Conservation (phyloP, 2,329 filamentous ascomycete species). For the Fusarium austroafricanum region DNA sequence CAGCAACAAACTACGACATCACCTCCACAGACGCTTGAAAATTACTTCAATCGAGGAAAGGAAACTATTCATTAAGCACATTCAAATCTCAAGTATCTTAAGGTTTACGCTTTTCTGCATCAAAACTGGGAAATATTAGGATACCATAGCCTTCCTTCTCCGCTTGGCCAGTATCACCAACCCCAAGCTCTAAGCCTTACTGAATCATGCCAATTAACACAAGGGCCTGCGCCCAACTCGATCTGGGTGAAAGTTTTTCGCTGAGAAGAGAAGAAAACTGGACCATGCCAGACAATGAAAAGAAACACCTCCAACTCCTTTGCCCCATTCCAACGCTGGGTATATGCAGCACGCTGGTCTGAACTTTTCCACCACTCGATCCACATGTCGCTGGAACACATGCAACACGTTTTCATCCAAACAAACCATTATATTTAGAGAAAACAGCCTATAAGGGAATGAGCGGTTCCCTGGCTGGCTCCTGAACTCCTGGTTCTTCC, state of each 20-base stretch:
- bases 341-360: constrained; percentile 19
- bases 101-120: not conserved
- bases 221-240: constrained; percentile 41
- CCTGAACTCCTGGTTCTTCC: constrained; percentile 18
- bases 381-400: constrained; percentile 28
- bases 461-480: constrained; percentile 38
- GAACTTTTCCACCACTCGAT: constrained; percentile 37
- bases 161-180: not conserved
- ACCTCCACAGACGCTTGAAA: not conserved
- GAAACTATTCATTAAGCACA: not conserved
- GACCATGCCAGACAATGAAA: constrained; percentile 14
- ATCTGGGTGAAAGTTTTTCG: constrained; percentile 32
- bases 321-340: constrained; percentile 29
- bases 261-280: constrained; percentile 14
- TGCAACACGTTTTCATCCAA: constrained; percentile 20
- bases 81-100: not conserved
- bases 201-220: constrained; percentile 21
- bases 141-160: not conserved
- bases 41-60: not conserved
- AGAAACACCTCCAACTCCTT: constrained; percentile 43
- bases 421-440: not conserved
- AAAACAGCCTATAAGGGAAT: constrained; percentile 31
- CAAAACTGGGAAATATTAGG: not conserved
- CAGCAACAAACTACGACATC: constrained; percentile 41
- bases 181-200: constrained; percentile 5